Base-by-base conservation (phyloP, 1,284 basidiomycete genomes). In the Tylopilus orsonianus region DNA sequence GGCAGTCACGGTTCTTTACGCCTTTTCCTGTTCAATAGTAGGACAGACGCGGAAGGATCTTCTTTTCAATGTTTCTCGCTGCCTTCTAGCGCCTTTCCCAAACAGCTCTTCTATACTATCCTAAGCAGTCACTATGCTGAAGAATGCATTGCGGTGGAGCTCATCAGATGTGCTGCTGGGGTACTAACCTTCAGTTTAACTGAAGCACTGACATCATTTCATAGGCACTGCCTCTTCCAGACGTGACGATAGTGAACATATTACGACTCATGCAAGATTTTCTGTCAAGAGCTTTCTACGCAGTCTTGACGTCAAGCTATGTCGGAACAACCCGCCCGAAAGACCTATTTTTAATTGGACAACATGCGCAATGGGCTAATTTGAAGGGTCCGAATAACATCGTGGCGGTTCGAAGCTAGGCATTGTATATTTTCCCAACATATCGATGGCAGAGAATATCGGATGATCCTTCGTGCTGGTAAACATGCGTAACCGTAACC, bases 251-350 rank as follows among this genome's bases (percentile, higher is more conserved):
- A 49, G 41, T 34, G 40, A 44, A 32, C 34, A 36, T 39, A 38
- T 36, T 18, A 16, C 26, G 33, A 35, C 42, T 47, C 42, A 14
- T 42, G 40, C 48, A 23, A 41, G 45, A 57, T 56, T 48, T 50
- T 56, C 51, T 46, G 46, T 49, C 46, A 19, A 44, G 52, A 41
- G 52, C 42, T 50, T 47, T 65, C 52, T 33, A 33, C 60, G 53
- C 58, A 57, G 53, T 23, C 16, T 48, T 65, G 60, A 61, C 60
- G 60, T 61, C 62, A 61, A 37, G 46, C 46, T 18, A 50, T 56
- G 44, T 50, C 24, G 19, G 22, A 32, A 41, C 23, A 23, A 8
- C 30, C 34, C n/a, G 39, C 24, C 42, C 23, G 20, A 33, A 40
- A 36, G 30, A 14, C 18, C 22, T 12, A 19, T 14, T 34, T 32